A percentile compares a stretch with the other conserved stretches of the same genome.
Conservation (phyloP, 1,284 basidiomycete genomes). For the Rhodotorula sp. region DNA sequence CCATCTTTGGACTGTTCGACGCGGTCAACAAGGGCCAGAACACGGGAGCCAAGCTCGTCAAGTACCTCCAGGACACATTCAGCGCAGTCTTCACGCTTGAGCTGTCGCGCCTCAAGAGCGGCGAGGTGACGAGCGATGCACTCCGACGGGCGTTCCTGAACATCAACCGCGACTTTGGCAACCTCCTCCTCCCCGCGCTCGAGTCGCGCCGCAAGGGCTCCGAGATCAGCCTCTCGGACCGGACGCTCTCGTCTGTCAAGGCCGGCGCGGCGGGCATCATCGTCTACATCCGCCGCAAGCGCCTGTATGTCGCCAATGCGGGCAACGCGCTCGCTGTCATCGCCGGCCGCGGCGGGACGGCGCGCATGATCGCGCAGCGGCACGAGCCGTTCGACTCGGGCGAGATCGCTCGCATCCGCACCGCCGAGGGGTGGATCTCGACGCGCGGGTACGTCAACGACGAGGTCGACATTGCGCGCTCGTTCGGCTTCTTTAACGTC, state of each 20-base stretch:
- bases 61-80: constrained; percentile 81
- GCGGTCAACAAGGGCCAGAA: constrained; percentile 60
- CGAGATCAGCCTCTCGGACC: constrained; percentile 44
- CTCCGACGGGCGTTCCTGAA: constrained; percentile 80
- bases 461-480: constrained; percentile 84
- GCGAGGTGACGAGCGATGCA: constrained; percentile 65
- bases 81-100: constrained; percentile 63
- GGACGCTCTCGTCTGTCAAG: constrained; percentile 48
- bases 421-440: constrained; percentile 94
- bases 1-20: constrained; percentile 95
- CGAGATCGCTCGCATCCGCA: constrained; percentile 83
- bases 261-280: constrained; percentile 86
- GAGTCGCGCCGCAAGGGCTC: constrained; percentile 47
- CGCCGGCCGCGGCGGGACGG: constrained; percentile 73
- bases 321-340: constrained; percentile 89
- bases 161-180: constrained; percentile 67
- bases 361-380: constrained; percentile 72
- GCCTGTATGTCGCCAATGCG: constrained; percentile 84
- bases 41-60: constrained; percentile 57
- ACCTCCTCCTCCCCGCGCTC: constrained; percentile 63
- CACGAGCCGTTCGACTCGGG: constrained; percentile 88
- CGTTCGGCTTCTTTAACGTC: constrained; percentile 91
- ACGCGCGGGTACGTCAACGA: constrained; percentile 93
- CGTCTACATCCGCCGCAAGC: constrained; percentile 79
- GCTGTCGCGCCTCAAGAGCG: constrained; percentile 59